Base-by-base conservation (phyloP, 1,139 yeast species). In the Kurtzmaniella quercitrusa region DNA sequence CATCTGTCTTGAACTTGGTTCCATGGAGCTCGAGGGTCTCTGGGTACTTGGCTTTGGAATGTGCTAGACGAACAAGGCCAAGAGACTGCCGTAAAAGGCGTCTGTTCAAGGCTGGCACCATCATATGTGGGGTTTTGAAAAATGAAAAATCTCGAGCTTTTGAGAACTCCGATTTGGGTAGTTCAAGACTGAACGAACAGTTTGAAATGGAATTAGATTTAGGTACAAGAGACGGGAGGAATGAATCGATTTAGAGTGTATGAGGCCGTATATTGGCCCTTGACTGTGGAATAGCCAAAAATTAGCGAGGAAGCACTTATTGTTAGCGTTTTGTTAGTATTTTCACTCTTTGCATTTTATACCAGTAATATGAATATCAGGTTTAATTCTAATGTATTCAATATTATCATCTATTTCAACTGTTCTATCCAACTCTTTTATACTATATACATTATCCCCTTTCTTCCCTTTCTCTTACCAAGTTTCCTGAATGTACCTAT, bases 401-500 rank as follows among this genome's bases (percentile, higher is more conserved):
- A n/a, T n/a, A n/a, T n/a, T n/a, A n/a, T 21, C 23, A 5, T 33
- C 17, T 33, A 14, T 33, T 10, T 34, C 11, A 16, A 16, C 17
- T 2, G 9, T n/a, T n/a, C n/a, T n/a, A n/a, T n/a, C 19, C 7
- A 5, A 18, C 5, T 39, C 14, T 34, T 4, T 34, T 8, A 14
- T 24, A 23, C 21, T 39, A 27, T 39, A 7, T 15, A 6, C 17
- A 21, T 21, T 8, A 21, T 8, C 23, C 8, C 23, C 23, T 21
- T 21, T 21, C 23, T 21, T 21, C 8, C 23, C 23, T 21, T 21
- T 21, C 4, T 21, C 24, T 52, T 50, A 91, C 98, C 98, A 91
- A 0, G 96, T 90, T 58, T 93, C 98, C 60, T 93, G 97, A 44
- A 88, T 68, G 57, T 88, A 91, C 50, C 91, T 68, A 7, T 84